Percentiles rank a stretch among this genome's conserved stretches.
phyloP scores from a whole-genome alignment of 495 filamentous ascomycete species.

The Trichoderma erinaceum region DNA sequence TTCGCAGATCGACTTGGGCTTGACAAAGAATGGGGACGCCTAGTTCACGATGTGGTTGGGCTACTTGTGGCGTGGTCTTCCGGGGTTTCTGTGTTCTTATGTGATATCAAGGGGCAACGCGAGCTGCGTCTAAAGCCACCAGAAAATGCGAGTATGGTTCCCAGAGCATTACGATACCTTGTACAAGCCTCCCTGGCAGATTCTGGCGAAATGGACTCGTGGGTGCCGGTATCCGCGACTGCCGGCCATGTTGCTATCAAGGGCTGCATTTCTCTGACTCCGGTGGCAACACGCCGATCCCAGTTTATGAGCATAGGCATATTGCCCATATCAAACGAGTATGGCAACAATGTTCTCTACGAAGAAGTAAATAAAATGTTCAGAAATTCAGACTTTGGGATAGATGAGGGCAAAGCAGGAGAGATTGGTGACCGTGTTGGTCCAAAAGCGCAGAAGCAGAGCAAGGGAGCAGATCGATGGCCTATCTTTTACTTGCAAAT shows the following conservation, averaged over 20 bases:
- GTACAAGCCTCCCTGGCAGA: constrained; percentile 57
- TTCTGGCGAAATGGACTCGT: constrained; percentile 44
- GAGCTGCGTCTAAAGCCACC: constrained; percentile 19
- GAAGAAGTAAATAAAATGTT: constrained; percentile 77
- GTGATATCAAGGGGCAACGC: constrained; percentile 29
- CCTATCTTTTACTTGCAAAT: constrained; percentile 87
- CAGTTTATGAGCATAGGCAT: constrained; percentile 79
- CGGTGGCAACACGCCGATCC: constrained; percentile 60
- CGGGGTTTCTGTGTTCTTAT: constrained; percentile 38
- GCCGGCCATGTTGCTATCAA: constrained; percentile 52
- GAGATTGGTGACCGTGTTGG: constrained; percentile 25
- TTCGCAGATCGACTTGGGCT: constrained; percentile 49
- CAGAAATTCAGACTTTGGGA: constrained; percentile 69
- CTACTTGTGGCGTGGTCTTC: constrained; percentile 60
- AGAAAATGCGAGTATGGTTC: background rate
- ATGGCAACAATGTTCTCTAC: constrained; percentile 61
- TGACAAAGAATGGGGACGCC: constrained; percentile 56
- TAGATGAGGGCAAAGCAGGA: constrained; percentile 38
- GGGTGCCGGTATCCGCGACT: constrained; percentile 63
- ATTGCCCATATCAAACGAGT: constrained; percentile 47
- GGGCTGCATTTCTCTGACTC: constrained; percentile 64
- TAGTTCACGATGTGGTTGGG: constrained; percentile 54
- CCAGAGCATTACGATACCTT: constrained; percentile 47
- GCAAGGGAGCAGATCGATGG: constrained; percentile 72
- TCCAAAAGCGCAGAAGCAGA: constrained; percentile 44